Conservation (phyloP, 208 protist species). For the Leishmania major region DNA sequence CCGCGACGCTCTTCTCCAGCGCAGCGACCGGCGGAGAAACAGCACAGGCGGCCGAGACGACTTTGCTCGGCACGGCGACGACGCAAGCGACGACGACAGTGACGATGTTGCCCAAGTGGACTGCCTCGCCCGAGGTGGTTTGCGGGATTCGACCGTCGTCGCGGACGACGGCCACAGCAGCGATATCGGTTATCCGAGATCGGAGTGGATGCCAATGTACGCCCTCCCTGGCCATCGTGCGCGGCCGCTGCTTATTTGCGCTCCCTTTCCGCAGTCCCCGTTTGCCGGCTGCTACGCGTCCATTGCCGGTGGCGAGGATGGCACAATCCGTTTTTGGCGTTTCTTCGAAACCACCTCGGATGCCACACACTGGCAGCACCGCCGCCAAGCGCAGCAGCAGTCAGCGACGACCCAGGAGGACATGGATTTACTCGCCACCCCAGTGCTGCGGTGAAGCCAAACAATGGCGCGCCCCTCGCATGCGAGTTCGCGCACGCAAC, state of each 20-base stretch:
- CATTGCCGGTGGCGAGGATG: slow-evolving; percentile 62
- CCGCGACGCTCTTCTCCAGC: slow-evolving; percentile 25
- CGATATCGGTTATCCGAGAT: slow-evolving; percentile 1
- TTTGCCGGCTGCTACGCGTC: slow-evolving; percentile 64
- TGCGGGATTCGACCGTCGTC: background rate
- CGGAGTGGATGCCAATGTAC: slow-evolving; percentile 43
- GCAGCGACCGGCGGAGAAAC: background rate
- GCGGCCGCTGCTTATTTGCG: slow-evolving; percentile 62
- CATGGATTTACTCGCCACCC: slow-evolving; percentile 38
- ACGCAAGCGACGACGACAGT: background rate
- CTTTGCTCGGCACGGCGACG: background rate
- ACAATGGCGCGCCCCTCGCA: background rate
- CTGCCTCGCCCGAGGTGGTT: background rate
- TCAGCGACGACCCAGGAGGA: slow-evolving; percentile 42
- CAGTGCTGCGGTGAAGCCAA: slow-evolving; percentile 33
- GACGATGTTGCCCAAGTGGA: background rate
- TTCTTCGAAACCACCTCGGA: slow-evolving; percentile 51
- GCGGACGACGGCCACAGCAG: background rate
- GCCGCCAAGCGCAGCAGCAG: slow-evolving; percentile 35
- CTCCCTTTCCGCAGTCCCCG: slow-evolving; percentile 52
- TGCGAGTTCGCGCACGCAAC: background rate
- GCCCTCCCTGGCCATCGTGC: slow-evolving; percentile 66
- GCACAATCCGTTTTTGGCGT: slow-evolving; percentile 81
- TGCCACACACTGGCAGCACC: slow-evolving; percentile 43
- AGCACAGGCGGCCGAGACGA: background rate